Base-by-base conservation (phyloP, 1,139 yeast species). In the Geotrichum aggregatum region DNA sequence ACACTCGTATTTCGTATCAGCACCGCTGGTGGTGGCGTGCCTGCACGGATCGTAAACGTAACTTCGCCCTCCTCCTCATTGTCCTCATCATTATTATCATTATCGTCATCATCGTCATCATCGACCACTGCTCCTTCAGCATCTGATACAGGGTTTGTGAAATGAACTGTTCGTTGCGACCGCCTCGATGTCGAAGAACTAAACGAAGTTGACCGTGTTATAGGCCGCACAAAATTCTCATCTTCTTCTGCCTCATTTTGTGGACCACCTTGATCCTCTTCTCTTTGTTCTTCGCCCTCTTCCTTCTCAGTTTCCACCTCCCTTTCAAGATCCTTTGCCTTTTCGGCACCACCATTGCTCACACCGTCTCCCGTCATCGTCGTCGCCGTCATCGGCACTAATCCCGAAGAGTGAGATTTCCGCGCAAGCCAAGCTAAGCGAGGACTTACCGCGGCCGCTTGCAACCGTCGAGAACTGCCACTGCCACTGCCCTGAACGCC, bases 381-480 rank as follows among this genome's bases (percentile, higher is more conserved):
- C 14, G 16, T 48, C 3, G n/a, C n/a, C n/a, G n/a, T n/a, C n/a
- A n/a, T n/a, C n/a, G 54, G 54, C 13, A 46, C 38, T 5, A 46
- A 14, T 4, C 54, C 54, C 3, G 50, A 40, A 13, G 50, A 46
- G 13, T 43, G 54, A 22, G 35, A 26, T 18, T 47, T 51, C n/a
- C 41, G 18, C 13, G 45, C 42, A 3, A 51, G 45, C 54, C 54
- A 51, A 2, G 54, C 54, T 36, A 51, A 31, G 14, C 54, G 50
- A 6, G 50, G 41, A 26, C 54, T 51, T 6, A 24, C 48, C 14
- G 21, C 48, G 3, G 10, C 19, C 7, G 38, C 42, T 26, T 42
- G 44, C 18, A 47, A 45, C 41, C 42, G 40, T 31, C 40, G 21
- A 4, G 43, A 39, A 5, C 21, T 8, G 13, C 21, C n/a, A n/a